Percentiles rank a stretch among this genome's conserved stretches.
phyloP scores from a whole-genome alignment of 164 flowering plant genomes.

The Chimonanthus praecox region DNA sequence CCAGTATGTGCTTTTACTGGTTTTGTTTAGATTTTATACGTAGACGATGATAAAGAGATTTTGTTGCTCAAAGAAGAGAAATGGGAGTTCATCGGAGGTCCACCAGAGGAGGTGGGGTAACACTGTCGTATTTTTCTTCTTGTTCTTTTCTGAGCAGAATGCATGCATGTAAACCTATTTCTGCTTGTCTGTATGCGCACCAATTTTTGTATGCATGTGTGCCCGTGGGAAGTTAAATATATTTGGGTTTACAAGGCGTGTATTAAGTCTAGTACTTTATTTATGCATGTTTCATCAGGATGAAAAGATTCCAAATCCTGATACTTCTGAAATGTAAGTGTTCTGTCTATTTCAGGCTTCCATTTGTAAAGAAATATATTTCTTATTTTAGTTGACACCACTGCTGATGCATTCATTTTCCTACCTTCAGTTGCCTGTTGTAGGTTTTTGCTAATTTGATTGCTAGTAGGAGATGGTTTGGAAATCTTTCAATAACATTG shows the following conservation, averaged over 20 bases:
- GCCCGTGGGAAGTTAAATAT: too few relatives aligned
- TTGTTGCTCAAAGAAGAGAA: slow-evolving; percentile 45
- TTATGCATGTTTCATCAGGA: slow-evolving; percentile 31
- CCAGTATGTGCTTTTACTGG: not conserved
- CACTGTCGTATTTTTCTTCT: not conserved
- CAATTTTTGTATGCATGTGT: too few relatives aligned
- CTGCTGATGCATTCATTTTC: too few relatives aligned
- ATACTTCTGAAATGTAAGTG: slow-evolving; percentile 56
- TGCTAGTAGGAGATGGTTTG: too few relatives aligned
- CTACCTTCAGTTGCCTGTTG: too few relatives aligned
- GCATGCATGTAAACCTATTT: too few relatives aligned
- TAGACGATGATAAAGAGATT: slow-evolving; percentile 71
- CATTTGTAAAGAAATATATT: not conserved
- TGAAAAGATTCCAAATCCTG: slow-evolving; percentile 32
- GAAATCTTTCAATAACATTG: too few relatives aligned
- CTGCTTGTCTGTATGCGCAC: too few relatives aligned
- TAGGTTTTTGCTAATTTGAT: too few relatives aligned
- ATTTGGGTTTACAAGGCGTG: too few relatives aligned
- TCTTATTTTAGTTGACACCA: too few relatives aligned
- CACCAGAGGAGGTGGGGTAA: slow-evolving; percentile 37
- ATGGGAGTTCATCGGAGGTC: slow-evolving; percentile 39
- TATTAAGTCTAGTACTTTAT: not conserved
- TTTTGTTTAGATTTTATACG: slow-evolving; percentile 47
- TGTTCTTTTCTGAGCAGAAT: too few relatives aligned
- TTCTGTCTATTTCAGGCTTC: not conserved